These are phyloP conservation scores for Geotrichum fermentans DNA, from an alignment of 1,139 yeast species.

Conservation along the genomic window DNA sequence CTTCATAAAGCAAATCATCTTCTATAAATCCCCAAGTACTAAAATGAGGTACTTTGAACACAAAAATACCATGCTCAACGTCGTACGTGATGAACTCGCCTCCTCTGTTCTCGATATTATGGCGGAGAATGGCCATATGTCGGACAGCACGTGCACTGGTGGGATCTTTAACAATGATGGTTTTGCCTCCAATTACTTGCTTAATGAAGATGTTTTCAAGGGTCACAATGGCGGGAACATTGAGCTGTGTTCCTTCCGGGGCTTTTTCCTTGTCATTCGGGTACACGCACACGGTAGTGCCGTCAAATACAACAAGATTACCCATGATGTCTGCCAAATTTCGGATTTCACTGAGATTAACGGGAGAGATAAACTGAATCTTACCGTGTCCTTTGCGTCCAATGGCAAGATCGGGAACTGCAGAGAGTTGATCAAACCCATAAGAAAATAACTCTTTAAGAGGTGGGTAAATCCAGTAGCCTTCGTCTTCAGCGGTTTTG, in stretches of 20 bases:
- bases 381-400: slow-evolving; percentile 78
- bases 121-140: slow-evolving; percentile 43
- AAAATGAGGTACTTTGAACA: slow-evolving; percentile 82
- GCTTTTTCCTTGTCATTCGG: slow-evolving; percentile 55
- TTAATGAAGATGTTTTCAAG: slow-evolving; percentile 51
- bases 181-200: slow-evolving; percentile 23
- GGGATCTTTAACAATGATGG: slow-evolving; percentile 39
- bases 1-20: slow-evolving; percentile 56
- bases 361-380: slow-evolving; percentile 65
- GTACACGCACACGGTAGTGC: slow-evolving; percentile 62
- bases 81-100: slow-evolving; percentile 78
- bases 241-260: slow-evolving; percentile 65
- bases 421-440: slow-evolving; percentile 49
- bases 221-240: slow-evolving; percentile 80
- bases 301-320: slow-evolving; percentile 50
- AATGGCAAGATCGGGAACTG: slow-evolving; percentile 62
- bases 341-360: slow-evolving; percentile 57
- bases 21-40: slow-evolving; percentile 89
- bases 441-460: slow-evolving; percentile 49
- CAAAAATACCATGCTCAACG: slow-evolving; percentile 71
- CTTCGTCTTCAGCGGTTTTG: slow-evolving; percentile 39
- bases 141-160: slow-evolving; percentile 42
- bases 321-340: slow-evolving; percentile 50
- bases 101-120: slow-evolving; percentile 52
- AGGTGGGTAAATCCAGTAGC: slow-evolving; percentile 80